A percentile compares a stretch with the other conserved stretches of the same genome.
Evolutionary conservation across 495 filamentous ascomycete genomes (phyloP).

Genomic region (Annulohypoxylon maeteangense): DNA sequence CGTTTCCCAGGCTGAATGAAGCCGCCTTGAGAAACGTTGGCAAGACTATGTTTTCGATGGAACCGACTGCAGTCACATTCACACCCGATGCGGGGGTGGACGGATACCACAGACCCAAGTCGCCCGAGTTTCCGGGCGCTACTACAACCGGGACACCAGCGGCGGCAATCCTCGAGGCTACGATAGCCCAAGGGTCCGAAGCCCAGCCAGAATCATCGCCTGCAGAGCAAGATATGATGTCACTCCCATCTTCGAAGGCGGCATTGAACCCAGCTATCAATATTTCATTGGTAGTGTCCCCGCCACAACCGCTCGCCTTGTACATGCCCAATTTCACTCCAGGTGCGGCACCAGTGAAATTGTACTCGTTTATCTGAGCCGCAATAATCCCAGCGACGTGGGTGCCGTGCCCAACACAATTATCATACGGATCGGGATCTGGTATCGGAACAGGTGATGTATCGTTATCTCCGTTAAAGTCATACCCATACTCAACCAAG

Average conservation of each 20-base stretch:
- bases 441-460: neutral
- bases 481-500: neutral
- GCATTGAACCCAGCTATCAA: neutral
- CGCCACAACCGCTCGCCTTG: conserved; percentile 48
- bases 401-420: neutral
- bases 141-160: neutral
- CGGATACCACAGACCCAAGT: neutral
- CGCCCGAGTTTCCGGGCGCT: neutral
- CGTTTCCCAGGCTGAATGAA: neutral
- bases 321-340: conserved; percentile 56
- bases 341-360: conserved; percentile 57
- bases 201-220: conserved; percentile 1
- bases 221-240: neutral
- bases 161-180: neutral
- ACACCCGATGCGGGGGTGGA: neutral
- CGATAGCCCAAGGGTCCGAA: neutral
- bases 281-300: conserved; percentile 40
- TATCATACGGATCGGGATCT: neutral
- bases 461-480: neutral
- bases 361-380: conserved; percentile 45
- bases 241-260: neutral
- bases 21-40: neutral
- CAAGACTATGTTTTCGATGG: neutral
- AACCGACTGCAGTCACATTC: neutral
- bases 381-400: conserved; percentile 41